Conservation (phyloP, 1,139 yeast species). For the Yamadazyma conglobata region DNA sequence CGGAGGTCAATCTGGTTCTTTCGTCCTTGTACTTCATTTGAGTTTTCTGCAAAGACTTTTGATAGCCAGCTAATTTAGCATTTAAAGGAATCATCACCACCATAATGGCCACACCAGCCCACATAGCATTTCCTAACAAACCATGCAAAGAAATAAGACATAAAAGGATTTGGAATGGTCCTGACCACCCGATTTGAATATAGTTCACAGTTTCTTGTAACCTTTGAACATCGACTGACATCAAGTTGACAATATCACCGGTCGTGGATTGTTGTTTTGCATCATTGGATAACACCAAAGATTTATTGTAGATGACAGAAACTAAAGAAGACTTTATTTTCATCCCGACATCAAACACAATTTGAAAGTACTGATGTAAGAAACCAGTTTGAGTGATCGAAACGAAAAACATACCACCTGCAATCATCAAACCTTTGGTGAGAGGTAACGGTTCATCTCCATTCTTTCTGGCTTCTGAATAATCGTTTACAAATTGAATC, state of each 20-base stretch:
- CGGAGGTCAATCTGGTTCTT: slow-evolving; percentile 64
- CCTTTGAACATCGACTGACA: slow-evolving; percentile 96
- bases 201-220: slow-evolving; percentile 86
- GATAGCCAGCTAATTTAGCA: slow-evolving; percentile 66
- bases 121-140: slow-evolving; percentile 85
- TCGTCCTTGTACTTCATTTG: slow-evolving; percentile 48
- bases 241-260: slow-evolving; percentile 96
- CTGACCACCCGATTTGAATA: slow-evolving; percentile 90
- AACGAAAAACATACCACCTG: slow-evolving; percentile 77
- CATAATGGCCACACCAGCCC: slow-evolving; percentile 93
- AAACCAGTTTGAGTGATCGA: slow-evolving; percentile 81
- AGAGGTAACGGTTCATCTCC: slow-evolving; percentile 55
- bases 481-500: slow-evolving; percentile 80
- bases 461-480: slow-evolving; percentile 40
- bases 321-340: slow-evolving; percentile 78
- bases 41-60: slow-evolving; percentile 67
- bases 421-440: slow-evolving; percentile 79
- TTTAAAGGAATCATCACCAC: slow-evolving; percentile 83
- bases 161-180: slow-evolving; percentile 85
- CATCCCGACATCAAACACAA: slow-evolving; percentile 89
- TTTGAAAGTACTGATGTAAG: slow-evolving; percentile 89
- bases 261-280: slow-evolving; percentile 76
- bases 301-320: slow-evolving; percentile 74
- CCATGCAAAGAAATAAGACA: slow-evolving; percentile 76
- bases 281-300: slow-evolving; percentile 79